phyloP scores from a whole-genome alignment of 176 grass and related monocot genomes.

The Oryza punctata region DNA sequence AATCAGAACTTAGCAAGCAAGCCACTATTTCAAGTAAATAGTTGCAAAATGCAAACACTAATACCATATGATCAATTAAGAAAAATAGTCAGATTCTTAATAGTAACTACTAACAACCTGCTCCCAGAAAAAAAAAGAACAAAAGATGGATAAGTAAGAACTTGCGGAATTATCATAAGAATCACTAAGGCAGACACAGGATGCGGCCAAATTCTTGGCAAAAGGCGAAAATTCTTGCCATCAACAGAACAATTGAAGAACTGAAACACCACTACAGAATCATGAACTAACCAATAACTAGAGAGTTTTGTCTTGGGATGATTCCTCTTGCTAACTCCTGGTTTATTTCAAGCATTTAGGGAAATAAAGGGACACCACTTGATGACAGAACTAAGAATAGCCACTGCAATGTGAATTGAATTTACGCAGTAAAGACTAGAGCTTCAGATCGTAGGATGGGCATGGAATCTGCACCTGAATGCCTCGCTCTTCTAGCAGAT shows the following conservation, averaged over 20 bases:
- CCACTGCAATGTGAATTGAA: neutral
- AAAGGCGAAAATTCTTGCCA: neutral
- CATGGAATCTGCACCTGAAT: too few relatives aligned
- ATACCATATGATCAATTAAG: neutral
- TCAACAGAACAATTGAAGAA: neutral
- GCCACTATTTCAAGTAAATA: neutral
- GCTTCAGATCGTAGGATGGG: too few relatives aligned
- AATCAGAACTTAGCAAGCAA: too few relatives aligned
- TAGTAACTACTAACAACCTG: neutral
- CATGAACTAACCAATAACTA: too few relatives aligned
- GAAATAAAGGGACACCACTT: neutral
- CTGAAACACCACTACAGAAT: neutral
- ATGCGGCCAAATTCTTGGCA: neutral
- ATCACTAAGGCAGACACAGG: too few relatives aligned
- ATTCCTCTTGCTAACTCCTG: too few relatives aligned
- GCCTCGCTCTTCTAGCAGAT: too few relatives aligned
- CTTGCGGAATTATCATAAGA: neutral
- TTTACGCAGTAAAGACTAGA: neutral
- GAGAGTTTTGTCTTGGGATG: too few relatives aligned
- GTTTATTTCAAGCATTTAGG: neutral
- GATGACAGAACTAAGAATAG: neutral
- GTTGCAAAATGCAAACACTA: neutral
- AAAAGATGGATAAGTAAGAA: neutral
- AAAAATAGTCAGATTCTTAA: neutral
- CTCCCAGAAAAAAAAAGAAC: neutral